A percentile compares a stretch with the other conserved stretches of the same genome.
phyloP scores from a whole-genome alignment of 768 basidiomycete species.

The Brasilioporus rufonigricans region DNA sequence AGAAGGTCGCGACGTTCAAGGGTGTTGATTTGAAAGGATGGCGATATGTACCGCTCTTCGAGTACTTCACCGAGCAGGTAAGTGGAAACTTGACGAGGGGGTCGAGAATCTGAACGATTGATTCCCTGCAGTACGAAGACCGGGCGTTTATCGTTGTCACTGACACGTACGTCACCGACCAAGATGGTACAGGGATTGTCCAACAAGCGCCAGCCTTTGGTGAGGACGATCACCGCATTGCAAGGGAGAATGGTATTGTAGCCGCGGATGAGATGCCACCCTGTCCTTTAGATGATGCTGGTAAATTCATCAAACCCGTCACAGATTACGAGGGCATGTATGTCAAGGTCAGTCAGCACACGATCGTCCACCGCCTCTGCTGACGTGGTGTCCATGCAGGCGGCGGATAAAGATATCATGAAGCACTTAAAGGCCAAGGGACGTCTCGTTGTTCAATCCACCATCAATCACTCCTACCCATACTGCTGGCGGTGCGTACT shows the following conservation, averaged over 20 bases:
- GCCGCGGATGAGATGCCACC: constrained; percentile 90
- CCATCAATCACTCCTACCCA: constrained; percentile 88
- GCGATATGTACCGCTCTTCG: constrained; percentile 93
- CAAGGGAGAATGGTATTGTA: constrained; percentile 81
- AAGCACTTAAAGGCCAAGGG: constrained; percentile 86
- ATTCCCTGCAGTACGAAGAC: constrained; percentile 69
- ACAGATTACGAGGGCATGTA: constrained; percentile 85
- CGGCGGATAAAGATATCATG: constrained; percentile 93
- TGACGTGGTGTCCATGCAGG: constrained; percentile 41
- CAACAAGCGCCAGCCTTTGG: constrained; percentile 99
- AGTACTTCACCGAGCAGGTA: constrained; percentile 95
- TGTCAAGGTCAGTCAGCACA: constrained; percentile 66
- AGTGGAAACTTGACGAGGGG: constrained; percentile 14
- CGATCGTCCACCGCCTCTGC: background rate
- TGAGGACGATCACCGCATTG: constrained; percentile 97
- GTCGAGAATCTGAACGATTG: background rate
- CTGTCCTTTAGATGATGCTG: constrained; percentile 90
- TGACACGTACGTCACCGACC: constrained; percentile 91
- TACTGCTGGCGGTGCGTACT: constrained; percentile 87
- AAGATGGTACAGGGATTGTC: constrained; percentile 96
- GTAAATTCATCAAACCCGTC: constrained; percentile 85
- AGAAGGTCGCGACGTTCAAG: constrained; percentile 83
- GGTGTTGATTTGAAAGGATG: constrained; percentile 95
- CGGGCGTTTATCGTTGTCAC: constrained; percentile 85
- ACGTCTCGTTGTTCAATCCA: constrained; percentile 83